Evolutionary conservation across 352 stramenopile species (phyloP).

Genomic region (Hyaloperonospora arabidopsidis): DNA sequence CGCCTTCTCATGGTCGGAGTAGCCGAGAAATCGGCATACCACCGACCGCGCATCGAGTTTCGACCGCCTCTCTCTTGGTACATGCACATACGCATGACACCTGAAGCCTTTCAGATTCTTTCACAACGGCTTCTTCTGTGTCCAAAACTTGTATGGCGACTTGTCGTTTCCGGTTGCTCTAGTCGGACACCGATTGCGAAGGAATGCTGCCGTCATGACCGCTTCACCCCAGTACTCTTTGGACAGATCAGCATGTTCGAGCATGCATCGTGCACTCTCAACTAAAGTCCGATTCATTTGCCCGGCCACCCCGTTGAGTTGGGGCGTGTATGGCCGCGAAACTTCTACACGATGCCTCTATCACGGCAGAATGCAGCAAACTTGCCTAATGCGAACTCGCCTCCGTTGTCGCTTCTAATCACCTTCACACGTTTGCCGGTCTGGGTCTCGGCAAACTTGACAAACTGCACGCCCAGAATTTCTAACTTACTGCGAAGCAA

Average conservation of each 20-base stretch:
- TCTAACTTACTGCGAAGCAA: slow-evolving; percentile 10
- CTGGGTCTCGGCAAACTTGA: slow-evolving; percentile 7
- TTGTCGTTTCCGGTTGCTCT: neutral
- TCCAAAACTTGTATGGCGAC: neutral
- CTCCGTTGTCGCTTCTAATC: slow-evolving; percentile 20
- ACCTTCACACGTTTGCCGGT: slow-evolving; percentile 6
- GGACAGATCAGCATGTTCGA: neutral
- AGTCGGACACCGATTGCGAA: neutral
- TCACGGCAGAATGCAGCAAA: slow-evolving; percentile 6
- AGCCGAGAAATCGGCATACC: neutral
- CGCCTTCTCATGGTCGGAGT: no score
- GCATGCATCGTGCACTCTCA: neutral
- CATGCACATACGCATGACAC: slow-evolving; percentile 1
- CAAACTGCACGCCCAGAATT: slow-evolving; percentile 7
- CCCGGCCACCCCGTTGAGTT: neutral
- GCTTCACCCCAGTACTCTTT: neutral
- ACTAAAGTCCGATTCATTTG: neutral
- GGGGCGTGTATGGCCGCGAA: slow-evolving; percentile 7
- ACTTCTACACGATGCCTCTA: slow-evolving; percentile 12
- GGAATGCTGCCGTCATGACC: neutral
- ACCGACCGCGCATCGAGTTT: neutral
- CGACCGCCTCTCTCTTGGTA: neutral
- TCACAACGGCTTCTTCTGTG: neutral
- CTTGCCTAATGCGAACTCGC: slow-evolving; percentile 10
- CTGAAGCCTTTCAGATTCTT: neutral